Evolutionary conservation across 371 early-diverging fungal genomes (phyloP).

Genomic region (Mortierella sp.): DNA sequence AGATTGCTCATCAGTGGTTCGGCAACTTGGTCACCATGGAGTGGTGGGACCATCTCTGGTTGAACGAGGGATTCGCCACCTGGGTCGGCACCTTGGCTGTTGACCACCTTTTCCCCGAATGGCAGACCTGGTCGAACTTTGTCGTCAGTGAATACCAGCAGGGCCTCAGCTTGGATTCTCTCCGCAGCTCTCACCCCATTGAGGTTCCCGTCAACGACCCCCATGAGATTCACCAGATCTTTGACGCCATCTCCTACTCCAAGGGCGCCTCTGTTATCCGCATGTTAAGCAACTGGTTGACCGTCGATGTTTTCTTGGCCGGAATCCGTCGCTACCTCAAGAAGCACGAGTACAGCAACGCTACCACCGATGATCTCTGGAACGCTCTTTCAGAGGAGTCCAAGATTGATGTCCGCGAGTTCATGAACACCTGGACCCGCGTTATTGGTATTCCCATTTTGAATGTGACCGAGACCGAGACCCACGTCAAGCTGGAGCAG

Average conservation of each 20-base stretch:
- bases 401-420: conserved; percentile 77
- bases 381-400: conserved; percentile 75
- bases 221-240: conserved; percentile 85
- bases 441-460: conserved; percentile 87
- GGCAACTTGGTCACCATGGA: conserved; percentile 95
- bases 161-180: conserved; percentile 83
- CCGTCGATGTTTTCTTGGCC: conserved; percentile 78
- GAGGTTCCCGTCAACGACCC: conserved; percentile 88
- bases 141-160: conserved; percentile 83
- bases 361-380: conserved; percentile 92
- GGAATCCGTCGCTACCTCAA: conserved; percentile 88
- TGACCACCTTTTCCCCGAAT: conserved; percentile 83
- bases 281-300: conserved; percentile 90
- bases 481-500: conserved; percentile 71
- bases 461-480: conserved; percentile 66
- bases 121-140: conserved; percentile 83
- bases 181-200: conserved; percentile 92
- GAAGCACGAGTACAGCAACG: conserved; percentile 85
- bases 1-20: conserved; percentile 98
- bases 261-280: conserved; percentile 96
- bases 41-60: conserved; percentile 93
- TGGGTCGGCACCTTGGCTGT: conserved; percentile 93
- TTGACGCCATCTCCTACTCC: conserved; percentile 88
- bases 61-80: conserved; percentile 98
- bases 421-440: conserved; percentile 92